Conservation (phyloP, 1,284 basidiomycete genomes). For the Athelia sp. region DNA sequence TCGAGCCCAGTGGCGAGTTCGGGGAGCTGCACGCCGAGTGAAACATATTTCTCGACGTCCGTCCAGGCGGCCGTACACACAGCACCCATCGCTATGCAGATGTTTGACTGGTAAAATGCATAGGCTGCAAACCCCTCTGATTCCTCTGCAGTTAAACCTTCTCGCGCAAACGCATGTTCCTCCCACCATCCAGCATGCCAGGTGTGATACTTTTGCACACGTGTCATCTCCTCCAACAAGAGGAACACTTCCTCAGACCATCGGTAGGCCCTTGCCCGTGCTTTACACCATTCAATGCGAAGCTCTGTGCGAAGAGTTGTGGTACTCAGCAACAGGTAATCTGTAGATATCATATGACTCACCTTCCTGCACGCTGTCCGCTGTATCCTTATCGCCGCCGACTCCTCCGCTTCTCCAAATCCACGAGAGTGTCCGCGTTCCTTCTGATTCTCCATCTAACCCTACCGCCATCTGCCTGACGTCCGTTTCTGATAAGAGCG, state of each 20-base stretch:
- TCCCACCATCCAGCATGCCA: not conserved
- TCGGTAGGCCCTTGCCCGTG: not conserved
- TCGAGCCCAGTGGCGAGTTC: no score
- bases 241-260: not conserved
- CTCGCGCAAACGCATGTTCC: no score
- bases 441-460: not conserved
- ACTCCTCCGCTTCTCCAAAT: not conserved
- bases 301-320: not conserved
- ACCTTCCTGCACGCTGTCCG: not conserved
- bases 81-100: no score
- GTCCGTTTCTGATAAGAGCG: not conserved
- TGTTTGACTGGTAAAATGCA: no score
- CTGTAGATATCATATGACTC: not conserved
- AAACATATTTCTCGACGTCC: no score
- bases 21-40: no score
- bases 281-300: not conserved
- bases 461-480: not conserved
- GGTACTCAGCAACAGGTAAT: not conserved
- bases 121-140: no score
- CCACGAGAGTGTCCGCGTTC: not conserved
- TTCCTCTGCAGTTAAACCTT: no score
- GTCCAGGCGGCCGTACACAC: no score
- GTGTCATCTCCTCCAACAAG: not conserved
- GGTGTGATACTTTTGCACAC: not conserved
- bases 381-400: not conserved